These are phyloP conservation scores for Cornus suecica DNA, from an alignment of 148 eudicot species.

Conservation along the genomic window DNA sequence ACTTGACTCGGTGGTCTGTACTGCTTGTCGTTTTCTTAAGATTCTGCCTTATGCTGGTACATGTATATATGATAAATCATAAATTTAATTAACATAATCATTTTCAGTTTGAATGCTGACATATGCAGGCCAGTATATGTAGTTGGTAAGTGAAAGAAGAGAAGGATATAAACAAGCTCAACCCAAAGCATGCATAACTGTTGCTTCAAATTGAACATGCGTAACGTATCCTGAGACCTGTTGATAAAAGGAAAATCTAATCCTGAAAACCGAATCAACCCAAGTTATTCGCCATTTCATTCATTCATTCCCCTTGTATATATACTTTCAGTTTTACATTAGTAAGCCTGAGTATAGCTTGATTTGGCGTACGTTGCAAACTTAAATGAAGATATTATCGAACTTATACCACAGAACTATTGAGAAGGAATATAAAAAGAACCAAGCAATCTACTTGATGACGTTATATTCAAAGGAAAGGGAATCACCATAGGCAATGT, in stretches of 20 bases:
- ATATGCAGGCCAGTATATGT: not conserved
- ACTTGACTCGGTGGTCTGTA: too few relatives aligned
- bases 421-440: not conserved
- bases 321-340: not conserved
- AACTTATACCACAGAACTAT: not conserved
- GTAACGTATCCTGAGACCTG: not conserved
- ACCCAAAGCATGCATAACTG: not conserved
- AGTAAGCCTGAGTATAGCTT: not conserved
- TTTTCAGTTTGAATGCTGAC: not conserved
- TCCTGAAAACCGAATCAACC: not conserved
- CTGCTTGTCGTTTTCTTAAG: too few relatives aligned
- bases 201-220: constrained; percentile 1
- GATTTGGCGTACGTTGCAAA: not conserved
- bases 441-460: constrained; percentile 5
- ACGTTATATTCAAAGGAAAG: constrained; percentile 10
- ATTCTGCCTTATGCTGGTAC: not conserved
- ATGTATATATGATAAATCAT: not conserved
- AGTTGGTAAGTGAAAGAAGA: not conserved
- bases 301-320: not conserved
- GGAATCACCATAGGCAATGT: constrained; percentile 45
- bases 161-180: not conserved
- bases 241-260: not conserved
- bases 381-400: not conserved
- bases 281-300: not conserved
- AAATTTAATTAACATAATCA: not conserved